A percentile compares a stretch with the other conserved stretches of the same genome.
phyloP scores from a whole-genome alignment of 2,329 filamentous ascomycete species.

The Diaporthe nobilis region DNA sequence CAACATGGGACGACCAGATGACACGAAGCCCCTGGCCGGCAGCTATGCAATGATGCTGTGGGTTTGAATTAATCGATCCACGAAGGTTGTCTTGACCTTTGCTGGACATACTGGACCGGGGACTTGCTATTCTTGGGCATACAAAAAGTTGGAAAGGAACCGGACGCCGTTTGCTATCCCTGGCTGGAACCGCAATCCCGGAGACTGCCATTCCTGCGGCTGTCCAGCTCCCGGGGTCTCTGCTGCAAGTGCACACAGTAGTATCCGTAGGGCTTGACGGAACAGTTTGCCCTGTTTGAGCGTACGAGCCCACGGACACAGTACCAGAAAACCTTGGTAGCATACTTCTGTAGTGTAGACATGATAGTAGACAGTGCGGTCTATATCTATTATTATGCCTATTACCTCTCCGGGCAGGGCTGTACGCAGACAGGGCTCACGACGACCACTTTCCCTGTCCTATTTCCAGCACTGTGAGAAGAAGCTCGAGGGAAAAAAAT shows the following conservation, averaged over 20 bases:
- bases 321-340: not conserved
- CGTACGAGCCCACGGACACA: not conserved
- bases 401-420: not conserved
- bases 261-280: constrained; percentile 24
- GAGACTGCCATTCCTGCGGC: constrained; percentile 21
- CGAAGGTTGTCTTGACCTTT: not conserved
- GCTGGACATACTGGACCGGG: constrained; percentile 8
- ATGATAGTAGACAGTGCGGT: not conserved
- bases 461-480: constrained; percentile 31
- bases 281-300: constrained; percentile 9
- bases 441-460: not conserved
- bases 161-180: constrained; percentile 2
- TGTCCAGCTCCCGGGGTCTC: constrained; percentile 10
- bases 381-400: not conserved
- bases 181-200: constrained; percentile 5
- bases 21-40: constrained; percentile 20
- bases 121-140: constrained; percentile 22
- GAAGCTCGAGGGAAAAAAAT: not conserved
- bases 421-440: not conserved
- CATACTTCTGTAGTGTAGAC: not conserved
- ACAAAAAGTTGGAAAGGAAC: not conserved
- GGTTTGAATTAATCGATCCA: constrained; percentile 14
- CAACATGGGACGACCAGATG: constrained; percentile 28
- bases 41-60: constrained; percentile 3
- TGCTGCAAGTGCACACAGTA: constrained; percentile 17